phyloP scores from a whole-genome alignment of 2,329 filamentous ascomycete genomes.

The Colletotrichum sp. region DNA sequence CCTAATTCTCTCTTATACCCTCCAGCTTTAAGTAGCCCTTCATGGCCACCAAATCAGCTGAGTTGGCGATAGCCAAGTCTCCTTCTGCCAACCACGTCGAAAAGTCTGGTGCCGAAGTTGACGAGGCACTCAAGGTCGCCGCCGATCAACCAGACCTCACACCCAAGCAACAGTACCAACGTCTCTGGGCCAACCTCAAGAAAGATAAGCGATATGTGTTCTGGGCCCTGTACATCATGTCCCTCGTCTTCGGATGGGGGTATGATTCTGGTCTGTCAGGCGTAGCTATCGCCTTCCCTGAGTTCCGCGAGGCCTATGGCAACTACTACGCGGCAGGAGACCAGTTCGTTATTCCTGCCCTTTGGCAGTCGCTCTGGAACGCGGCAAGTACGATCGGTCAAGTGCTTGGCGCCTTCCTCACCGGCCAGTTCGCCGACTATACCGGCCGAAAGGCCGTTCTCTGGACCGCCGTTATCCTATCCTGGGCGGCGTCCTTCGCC shows the following conservation, averaged over 20 bases:
- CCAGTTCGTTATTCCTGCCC: slow-evolving; percentile 35
- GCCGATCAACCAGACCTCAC: slow-evolving; percentile 23
- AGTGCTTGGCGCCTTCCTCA: slow-evolving; percentile 29
- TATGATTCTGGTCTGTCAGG: slow-evolving; percentile 39
- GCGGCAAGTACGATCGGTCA: slow-evolving; percentile 38
- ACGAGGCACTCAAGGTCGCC: neutral
- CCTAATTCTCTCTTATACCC: neutral
- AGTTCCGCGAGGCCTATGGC: slow-evolving; percentile 37
- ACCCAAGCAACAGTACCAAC: slow-evolving; percentile 28
- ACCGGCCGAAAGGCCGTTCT: slow-evolving; percentile 26
- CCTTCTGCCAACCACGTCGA: neutral
- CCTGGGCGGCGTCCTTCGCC: slow-evolving; percentile 28
- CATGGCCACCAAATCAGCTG: neutral
- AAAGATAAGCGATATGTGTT: slow-evolving; percentile 30
- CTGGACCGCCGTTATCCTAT: slow-evolving; percentile 27
- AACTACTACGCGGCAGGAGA: slow-evolving; percentile 33
- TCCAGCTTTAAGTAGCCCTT: neutral
- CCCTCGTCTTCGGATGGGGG: slow-evolving; percentile 38
- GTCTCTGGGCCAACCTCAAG: slow-evolving; percentile 31
- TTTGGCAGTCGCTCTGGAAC: slow-evolving; percentile 42
- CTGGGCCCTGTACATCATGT: slow-evolving; percentile 33
- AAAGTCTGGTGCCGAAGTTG: neutral
- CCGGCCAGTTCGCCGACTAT: slow-evolving; percentile 29
- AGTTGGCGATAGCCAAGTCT: neutral
- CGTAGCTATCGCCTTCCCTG: slow-evolving; percentile 37